Conservation (phyloP, 1,284 basidiomycete species). For the Pyrrhoderma noxium region DNA sequence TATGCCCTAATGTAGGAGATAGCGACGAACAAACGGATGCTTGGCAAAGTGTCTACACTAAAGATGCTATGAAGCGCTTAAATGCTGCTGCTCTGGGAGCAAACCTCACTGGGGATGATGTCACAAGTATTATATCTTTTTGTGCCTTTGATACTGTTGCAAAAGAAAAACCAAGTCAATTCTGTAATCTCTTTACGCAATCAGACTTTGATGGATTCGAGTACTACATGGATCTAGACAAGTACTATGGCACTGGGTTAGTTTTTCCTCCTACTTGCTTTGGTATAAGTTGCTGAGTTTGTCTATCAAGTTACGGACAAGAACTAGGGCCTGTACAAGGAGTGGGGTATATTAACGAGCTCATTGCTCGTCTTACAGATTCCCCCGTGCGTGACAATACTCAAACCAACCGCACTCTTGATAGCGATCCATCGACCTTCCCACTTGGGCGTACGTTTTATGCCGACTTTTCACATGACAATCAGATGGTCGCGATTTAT, state of each 20-base stretch:
- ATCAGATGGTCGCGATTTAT: conserved; percentile 72
- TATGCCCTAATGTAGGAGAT: conserved; percentile 54
- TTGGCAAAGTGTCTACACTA: conserved; percentile 53
- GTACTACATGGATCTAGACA: conserved; percentile 67
- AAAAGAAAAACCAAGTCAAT: conserved; percentile 47
- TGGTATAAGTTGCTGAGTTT: neutral
- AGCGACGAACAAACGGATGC: conserved; percentile 36
- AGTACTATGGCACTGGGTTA: conserved; percentile 71
- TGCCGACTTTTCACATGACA: conserved; percentile 78
- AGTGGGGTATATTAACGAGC: conserved; percentile 79
- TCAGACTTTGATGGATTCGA: conserved; percentile 59
- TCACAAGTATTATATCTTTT: conserved; percentile 57
- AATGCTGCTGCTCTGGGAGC: conserved; percentile 58
- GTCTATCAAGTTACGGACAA: conserved; percentile 49
- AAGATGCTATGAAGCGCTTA: conserved; percentile 52
- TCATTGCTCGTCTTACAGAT: conserved; percentile 69
- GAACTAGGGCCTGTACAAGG: conserved; percentile 65
- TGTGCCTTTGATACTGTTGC: conserved; percentile 73
- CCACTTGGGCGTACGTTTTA: conserved; percentile 62
- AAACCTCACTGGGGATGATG: conserved; percentile 49
- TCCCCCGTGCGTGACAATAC: conserved; percentile 58
- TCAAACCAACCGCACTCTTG: conserved; percentile 75
- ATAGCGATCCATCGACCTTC: conserved; percentile 58
- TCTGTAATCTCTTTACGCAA: conserved; percentile 59
- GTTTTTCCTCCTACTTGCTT: conserved; percentile 21